These are phyloP conservation scores for Malania oleifera DNA, from an alignment of 164 flowering plant genomes.

Conservation along the genomic window DNA sequence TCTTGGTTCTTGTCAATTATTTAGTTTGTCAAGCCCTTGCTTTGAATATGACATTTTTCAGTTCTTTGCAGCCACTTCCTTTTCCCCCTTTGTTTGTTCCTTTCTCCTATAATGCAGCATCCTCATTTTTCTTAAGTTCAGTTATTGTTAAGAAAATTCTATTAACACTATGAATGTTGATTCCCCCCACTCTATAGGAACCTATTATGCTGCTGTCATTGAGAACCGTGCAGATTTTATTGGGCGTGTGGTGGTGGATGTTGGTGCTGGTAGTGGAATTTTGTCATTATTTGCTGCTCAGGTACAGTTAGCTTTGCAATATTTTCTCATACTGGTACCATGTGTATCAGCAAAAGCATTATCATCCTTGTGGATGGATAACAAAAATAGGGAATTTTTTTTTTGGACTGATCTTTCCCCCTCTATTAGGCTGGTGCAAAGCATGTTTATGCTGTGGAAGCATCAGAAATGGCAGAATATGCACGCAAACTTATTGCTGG, in stretches of 20 bases:
- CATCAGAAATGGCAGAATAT: conserved; percentile 99
- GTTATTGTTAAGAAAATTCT: not conserved
- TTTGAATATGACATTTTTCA: too few species aligned
- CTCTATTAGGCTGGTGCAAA: conserved; percentile 84
- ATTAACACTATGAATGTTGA: conserved; percentile 9
- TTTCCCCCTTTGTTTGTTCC: too few species aligned
- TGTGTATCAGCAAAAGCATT: not conserved
- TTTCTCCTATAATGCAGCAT: too few species aligned
- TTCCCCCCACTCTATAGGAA: conserved; percentile 54
- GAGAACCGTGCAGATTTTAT: conserved; percentile 83
- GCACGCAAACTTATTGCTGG: conserved; percentile 89
- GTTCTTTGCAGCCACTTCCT: too few species aligned
- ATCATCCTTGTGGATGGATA: not conserved
- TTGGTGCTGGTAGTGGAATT: conserved; percentile 99
- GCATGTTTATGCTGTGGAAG: conserved; percentile 99
- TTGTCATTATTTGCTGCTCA: conserved; percentile 98
- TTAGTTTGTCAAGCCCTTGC: too few species aligned
- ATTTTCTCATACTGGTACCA: not conserved
- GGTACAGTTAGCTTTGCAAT: conserved; percentile 30
- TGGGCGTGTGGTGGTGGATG: conserved; percentile 96
- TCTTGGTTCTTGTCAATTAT: too few species aligned
- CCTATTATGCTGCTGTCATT: conserved; percentile 91
- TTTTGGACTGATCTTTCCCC: not conserved
- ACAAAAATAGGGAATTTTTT: too few species aligned
- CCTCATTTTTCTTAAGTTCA: too few species aligned